phyloP scores from a whole-genome alignment of 768 basidiomycete genomes.

The Astraeus odoratus region DNA sequence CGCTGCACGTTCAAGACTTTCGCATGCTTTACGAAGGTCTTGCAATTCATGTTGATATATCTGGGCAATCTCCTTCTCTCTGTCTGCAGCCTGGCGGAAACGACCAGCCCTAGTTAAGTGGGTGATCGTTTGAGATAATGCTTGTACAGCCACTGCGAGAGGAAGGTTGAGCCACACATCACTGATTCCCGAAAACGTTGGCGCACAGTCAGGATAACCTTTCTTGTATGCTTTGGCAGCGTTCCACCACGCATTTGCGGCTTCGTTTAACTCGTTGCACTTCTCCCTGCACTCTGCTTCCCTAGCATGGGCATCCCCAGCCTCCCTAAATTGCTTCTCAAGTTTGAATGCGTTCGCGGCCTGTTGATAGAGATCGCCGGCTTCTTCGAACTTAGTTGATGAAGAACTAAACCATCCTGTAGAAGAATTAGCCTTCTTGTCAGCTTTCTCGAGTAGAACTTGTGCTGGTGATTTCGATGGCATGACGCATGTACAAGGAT shows the following conservation, averaged over 20 bases:
- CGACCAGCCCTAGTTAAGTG: constrained; percentile 80
- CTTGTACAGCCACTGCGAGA: constrained; percentile 76
- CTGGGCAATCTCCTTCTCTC: constrained; percentile 95
- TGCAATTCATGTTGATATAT: constrained; percentile 81
- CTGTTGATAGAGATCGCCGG: constrained; percentile 91
- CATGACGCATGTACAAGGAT: no score
- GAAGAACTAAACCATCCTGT: constrained; percentile 84
- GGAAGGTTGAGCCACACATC: constrained; percentile 9
- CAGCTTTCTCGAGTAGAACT: constrained; percentile 73
- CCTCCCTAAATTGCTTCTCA: constrained; percentile 86
- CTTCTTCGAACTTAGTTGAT: constrained; percentile 86
- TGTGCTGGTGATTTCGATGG: constrained; percentile 75
- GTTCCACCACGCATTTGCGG: constrained; percentile 99
- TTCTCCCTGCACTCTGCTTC: constrained; percentile 94
- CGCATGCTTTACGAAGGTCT: constrained; percentile 81
- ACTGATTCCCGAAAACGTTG: not conserved
- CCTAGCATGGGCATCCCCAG: constrained; percentile 85
- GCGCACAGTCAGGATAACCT: constrained; percentile 74
- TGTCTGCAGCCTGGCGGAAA: constrained; percentile 95
- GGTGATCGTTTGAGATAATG: constrained; percentile 76
- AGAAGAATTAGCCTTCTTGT: constrained; percentile 86
- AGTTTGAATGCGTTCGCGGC: constrained; percentile 92
- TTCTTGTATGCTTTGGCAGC: constrained; percentile 95
- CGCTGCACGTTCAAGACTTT: constrained; percentile 85
- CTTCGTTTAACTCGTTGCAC: constrained; percentile 83